A percentile compares a stretch with the other conserved stretches of the same genome.
These are phyloP conservation scores for Ascomycota sp. DNA, from an alignment of 2,329 filamentous ascomycete genomes.

Conservation along the genomic window DNA sequence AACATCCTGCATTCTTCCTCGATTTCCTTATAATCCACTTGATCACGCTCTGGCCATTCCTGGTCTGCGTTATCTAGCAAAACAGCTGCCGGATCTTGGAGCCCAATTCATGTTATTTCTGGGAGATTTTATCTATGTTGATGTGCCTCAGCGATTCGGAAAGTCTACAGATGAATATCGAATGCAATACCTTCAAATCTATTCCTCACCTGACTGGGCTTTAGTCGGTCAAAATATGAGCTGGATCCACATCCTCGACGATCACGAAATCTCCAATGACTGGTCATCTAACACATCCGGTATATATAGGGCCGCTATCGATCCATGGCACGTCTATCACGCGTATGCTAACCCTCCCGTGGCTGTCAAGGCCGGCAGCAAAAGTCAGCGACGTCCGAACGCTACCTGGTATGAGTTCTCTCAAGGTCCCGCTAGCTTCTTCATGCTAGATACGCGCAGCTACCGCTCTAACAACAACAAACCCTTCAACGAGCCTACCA, in stretches of 20 bases:
- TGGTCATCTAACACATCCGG: slow-evolving; percentile 56
- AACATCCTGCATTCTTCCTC: slow-evolving; percentile 79
- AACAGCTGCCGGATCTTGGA: slow-evolving; percentile 48
- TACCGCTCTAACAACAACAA: slow-evolving; percentile 53
- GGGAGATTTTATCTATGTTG: slow-evolving; percentile 77
- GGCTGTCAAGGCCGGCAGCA: slow-evolving; percentile 27
- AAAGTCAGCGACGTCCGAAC: slow-evolving; percentile 19
- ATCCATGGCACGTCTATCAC: slow-evolving; percentile 78
- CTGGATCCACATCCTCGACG: slow-evolving; percentile 93
- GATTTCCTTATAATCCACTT: slow-evolving; percentile 75
- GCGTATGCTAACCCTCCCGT: slow-evolving; percentile 62
- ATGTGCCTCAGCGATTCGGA: slow-evolving; percentile 68
- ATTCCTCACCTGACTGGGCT: slow-evolving; percentile 82
- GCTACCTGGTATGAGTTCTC: slow-evolving; percentile 78
- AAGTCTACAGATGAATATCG: slow-evolving; percentile 56
- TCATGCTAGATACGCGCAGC: slow-evolving; percentile 79
- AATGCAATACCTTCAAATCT: slow-evolving; percentile 86
- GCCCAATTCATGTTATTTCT: slow-evolving; percentile 68
- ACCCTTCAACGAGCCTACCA: slow-evolving; percentile 39
- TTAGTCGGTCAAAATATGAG: slow-evolving; percentile 59
- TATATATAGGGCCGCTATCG: slow-evolving; percentile 58
- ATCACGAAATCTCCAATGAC: slow-evolving; percentile 92
- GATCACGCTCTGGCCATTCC: slow-evolving; percentile 66
- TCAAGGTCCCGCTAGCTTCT: slow-evolving; percentile 82
- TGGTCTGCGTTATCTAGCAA: slow-evolving; percentile 57